Base-by-base conservation (phyloP, 2,329 filamentous ascomycete genomes). In the Venturia effusa region DNA sequence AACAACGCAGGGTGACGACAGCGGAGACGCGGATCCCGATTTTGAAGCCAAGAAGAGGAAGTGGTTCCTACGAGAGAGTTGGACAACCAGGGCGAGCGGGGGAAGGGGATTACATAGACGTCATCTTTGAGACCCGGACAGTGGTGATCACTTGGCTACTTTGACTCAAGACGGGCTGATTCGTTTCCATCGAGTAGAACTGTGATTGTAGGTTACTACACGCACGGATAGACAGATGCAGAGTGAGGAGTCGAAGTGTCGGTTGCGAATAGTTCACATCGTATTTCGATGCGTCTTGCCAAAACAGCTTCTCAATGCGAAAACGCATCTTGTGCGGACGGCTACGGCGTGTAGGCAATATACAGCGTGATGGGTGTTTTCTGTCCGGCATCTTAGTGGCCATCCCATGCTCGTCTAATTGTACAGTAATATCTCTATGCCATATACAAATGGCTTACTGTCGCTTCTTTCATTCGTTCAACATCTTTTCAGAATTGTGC, bases 101-200 rank as follows among this genome's bases (percentile, higher is more conserved):
- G 71, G 70, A 3, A 67, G 71, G 59, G 71, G 67, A 1, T 60
- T 74, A 61, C 69, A 72, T 66, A 68, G 61, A 34, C 71, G 70
- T 66, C 66, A 70, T 3, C 60, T 74, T 65, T 74, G 71, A 71
- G 69, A 72, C 51, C 68, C 71, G 41, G 66, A 69, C 19, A 67
- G 43, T 8, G 72, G 71, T 5, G 66, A 68, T 22, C 73, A 74
- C 65, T 65, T 74, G 59, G 72, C 72, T 10, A 73, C 68, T 19
- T 73, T 69, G 11, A 70, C 71, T n/a, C 73, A 74, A 37, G 72
- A 74, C 67, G 72, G 72, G 1, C 22, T 74, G 54, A 65, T 73
- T 19, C 66, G 70, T 32, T 70, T 74, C 39, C 67, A 66, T 51
- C 22, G 41, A 34, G 43, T 45, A 10, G 3, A 45, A 19, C n/a